Base-by-base conservation (phyloP, 163 green algal species). In the Volvox carteri region DNA sequence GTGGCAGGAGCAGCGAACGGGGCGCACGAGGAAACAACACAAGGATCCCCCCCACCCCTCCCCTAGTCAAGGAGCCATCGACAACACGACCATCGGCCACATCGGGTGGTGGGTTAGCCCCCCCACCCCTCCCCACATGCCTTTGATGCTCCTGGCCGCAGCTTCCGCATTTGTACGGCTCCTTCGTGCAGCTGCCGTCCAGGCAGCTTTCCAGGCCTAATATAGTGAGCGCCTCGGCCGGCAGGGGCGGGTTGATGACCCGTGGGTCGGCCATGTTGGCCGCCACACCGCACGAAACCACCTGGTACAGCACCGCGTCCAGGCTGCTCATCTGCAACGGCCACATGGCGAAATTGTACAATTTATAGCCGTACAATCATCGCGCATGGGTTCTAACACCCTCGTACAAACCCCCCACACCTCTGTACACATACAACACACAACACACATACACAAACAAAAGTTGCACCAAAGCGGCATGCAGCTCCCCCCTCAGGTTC, bases 291-390 rank as follows among this genome's bases (percentile, higher is more conserved):
- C 68, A 65, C 25, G 80, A 76, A n/a, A 86, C 87, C 18, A 91
- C 73, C 42, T 62, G 39, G 85, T 90, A 90, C 41, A 90, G 60
- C 21, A 68, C 58, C 68, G 39, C 46, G 58, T 90, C 85, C 25
- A 78, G 58, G 12, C 85, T 83, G 35, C 78, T 41, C 50, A 75
- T 78, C 85, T 90, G 74, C 54, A 65, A 12, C n/a, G n/a, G n/a
- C n/a, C n/a, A n/a, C n/a, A n/a, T n/a, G n/a, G n/a, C n/a, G n/a
- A n/a, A n/a, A n/a, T n/a, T n/a, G n/a, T n/a, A n/a, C n/a, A n/a
- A n/a, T n/a, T n/a, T n/a, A n/a, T n/a, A n/a, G n/a, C n/a, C n/a
- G n/a, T n/a, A n/a, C n/a, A n/a, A n/a, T n/a, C n/a, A n/a, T n/a
- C n/a, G n/a, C n/a, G n/a, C n/a, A n/a, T n/a, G n/a, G n/a, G n/a